Base-by-base conservation (phyloP, 768 basidiomycete genomes). In the Naganishia onofrii region DNA sequence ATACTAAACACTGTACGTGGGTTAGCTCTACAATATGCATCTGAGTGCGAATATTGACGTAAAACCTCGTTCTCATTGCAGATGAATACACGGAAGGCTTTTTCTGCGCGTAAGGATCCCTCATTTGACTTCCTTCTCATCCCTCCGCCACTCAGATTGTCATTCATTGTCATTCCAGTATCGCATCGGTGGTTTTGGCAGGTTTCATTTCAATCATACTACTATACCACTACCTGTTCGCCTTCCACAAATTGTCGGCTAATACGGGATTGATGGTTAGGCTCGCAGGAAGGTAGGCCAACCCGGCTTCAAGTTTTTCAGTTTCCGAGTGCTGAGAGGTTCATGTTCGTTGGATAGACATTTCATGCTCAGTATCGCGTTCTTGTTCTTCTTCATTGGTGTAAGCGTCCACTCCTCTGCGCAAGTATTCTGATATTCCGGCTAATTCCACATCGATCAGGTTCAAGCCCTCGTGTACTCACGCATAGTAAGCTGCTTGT, bases 401-500 rank as follows among this genome's bases (percentile, higher is more conserved):
- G 66, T 68, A 28, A 36, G 58, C 23, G 4, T 8, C 3, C 23
- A 51, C 7, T 51, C n/a, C 19, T 51, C 6, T 7, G 48, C 48
- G 4, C 3, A 26, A n/a, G 7, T 1, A 7, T 26, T 26, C 21
- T 4, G 6, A n/a, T 17, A n/a, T 21, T 46, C 44, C 21, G 48
- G 6, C 13, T 21, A 51, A n/a, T 13, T 23, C 48, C n/a, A 21
- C 21, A 51, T 4, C 2, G 9, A 19, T 32, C 46, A 68, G 67
- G 32, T 81, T 7, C 77, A 80, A 67, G 74, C 78, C 5, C 70
- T 81, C 32, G 77, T 78, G 21, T 80, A 78, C 58, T 77, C 72
- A 38, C 72, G 70, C 32, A 74, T 82, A n/a, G 81, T 70, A 26
- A 53, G 63, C 19, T 9, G 10, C 29, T 46, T 21, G 51, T 36